A percentile compares a stretch with the other conserved stretches of the same genome.
Conservation (phyloP, 108 stramenopile species). For the Cyclotella cryptica region DNA sequence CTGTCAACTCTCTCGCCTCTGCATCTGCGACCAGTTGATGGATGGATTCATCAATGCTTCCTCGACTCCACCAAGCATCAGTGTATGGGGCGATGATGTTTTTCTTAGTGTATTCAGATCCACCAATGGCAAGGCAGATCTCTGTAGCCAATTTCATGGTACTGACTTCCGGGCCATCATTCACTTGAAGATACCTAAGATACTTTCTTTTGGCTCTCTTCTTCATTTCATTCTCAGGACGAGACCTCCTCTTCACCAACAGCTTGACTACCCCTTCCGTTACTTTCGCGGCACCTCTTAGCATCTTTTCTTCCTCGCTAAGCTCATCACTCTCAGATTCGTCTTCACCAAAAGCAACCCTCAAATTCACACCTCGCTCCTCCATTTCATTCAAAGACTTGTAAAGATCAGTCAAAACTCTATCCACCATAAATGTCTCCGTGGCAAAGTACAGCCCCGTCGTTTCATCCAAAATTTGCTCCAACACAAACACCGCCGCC, state of each 20-base stretch:
- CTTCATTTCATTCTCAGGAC: conserved; percentile 56
- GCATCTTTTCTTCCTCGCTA: conserved; percentile 17
- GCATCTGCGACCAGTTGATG: conserved; percentile 29
- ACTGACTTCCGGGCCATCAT: conserved; percentile 37
- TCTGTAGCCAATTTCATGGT: conserved; percentile 48
- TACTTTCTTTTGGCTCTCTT: conserved; percentile 49
- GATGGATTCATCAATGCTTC: conserved; percentile 28
- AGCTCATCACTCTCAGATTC: conserved; percentile 3
- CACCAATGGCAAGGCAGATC: conserved; percentile 35
- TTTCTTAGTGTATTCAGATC: conserved; percentile 13
- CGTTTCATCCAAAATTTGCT: conserved; percentile 39
- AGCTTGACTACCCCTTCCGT: conserved; percentile 31
- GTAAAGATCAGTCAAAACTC: conserved; percentile 25
- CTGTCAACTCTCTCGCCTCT: conserved; percentile 12
- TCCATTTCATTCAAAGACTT: conserved; percentile 42
- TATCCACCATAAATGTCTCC: conserved; percentile 46
- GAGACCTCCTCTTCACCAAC: conserved; percentile 39
- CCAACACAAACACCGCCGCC: conserved; percentile 39
- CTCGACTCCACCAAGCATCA: conserved; percentile 45
- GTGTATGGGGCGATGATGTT: conserved; percentile 38
- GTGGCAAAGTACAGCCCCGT: conserved; percentile 46
- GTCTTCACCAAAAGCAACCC: conserved; percentile 17
- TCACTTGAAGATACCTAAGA: conserved; percentile 33
- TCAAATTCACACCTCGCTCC: conserved; percentile 22
- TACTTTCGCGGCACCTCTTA: conserved; percentile 15